Evolutionary conservation across 2,329 filamentous ascomycete species (phyloP), one percentile per base, ranked within the genome.

Genomic region (Colletotrichum sp.): DNA sequence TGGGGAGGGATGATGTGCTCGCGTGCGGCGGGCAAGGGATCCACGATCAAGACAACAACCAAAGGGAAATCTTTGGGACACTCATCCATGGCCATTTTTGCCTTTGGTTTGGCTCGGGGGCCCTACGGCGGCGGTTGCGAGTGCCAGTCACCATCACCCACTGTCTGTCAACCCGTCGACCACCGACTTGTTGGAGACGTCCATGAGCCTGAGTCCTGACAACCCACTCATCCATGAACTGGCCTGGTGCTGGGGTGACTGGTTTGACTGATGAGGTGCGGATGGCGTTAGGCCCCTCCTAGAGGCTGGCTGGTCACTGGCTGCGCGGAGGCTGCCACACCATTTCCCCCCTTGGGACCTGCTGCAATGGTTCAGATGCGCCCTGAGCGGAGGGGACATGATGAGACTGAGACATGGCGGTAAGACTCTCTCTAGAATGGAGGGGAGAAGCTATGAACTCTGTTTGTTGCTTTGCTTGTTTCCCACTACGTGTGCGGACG

Each of bases 351-450:
- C 32, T 36, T 36, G n/a, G n/a, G 32, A 57, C 68, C 26, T 48
- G 43, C 64, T 65, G 70, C 43, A 73, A 60, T 73, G 66, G 70
- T 75, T 60, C 70, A 61, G 70, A 73, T 75, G 73, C 59, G 64
- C 64, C 70, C 74, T 74, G 74, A 75, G 74, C 70, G 63, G 55
- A 61, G 67, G 67, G 64, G 60, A 66, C 64, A 75, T 68, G 59
- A 73, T 64, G 74, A 68, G 74, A 74, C 74, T 69, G 74, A 73
- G 74, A 75, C 74, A 73, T 74, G 70, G 74, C 64, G 74, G 59
- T 68, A 75, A 59, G 70, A 68, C 59, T 73, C 43, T 69, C 24
- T 69, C 55, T 61, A 24, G 57, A 57, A 36, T n/a, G 60, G 57
- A 55, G 68, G 73, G 64, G 57, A 64, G 18, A 55, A 68, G 74